Base-by-base conservation (phyloP, 2,329 filamentous ascomycete species). In the Ascocoryne sarcoides region DNA sequence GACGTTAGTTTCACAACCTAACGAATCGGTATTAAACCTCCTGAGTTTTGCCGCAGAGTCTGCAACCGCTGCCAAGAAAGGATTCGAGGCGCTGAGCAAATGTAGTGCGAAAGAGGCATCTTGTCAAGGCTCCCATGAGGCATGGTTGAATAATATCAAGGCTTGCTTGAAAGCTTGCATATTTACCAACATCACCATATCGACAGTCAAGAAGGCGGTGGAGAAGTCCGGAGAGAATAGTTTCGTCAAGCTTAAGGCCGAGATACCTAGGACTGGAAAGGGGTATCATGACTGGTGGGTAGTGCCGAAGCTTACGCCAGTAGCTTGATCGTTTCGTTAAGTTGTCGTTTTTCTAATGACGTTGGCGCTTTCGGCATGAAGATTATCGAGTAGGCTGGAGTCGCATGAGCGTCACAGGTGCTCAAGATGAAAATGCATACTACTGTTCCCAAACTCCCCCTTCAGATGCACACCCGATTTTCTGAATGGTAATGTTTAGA, bases 111-210 rank as follows among this genome's bases (percentile, higher is more conserved):
- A 64, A 40, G 71, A 75, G 26, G 68, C 72, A 2, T 80, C 78
- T 46, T 70, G 69, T 8, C 64, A 69, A 20, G 70, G 71, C 8
- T 72, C 69, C 32, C 71, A 82, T 50, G 73, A 71, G 9, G 70
- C 75, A 40, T 88, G 82, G 81, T 57, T 71, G 14, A 65, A 64
- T 16, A 68, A 75, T 16, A 65, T 73, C 9, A 81, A 76, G 58
- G 70, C 74, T 45, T 72, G 71, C 8, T 67, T 84, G 52, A 78
- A 77, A 53, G 76, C 82, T n/a, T 82, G 78, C 49, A 87, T 89
- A 45, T 77, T 76, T 7, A 70, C 80, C 1, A 76, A 76, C 4
- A 72, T 88, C 47, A 75, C 79, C 0, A 70, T 85, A 32, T 69
- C 70, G 17, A 68, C 67, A 1, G 59, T 83, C 35, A 73, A 71